Conservation (phyloP, 106 monocot genomes). For the Allium fistulosum region DNA sequence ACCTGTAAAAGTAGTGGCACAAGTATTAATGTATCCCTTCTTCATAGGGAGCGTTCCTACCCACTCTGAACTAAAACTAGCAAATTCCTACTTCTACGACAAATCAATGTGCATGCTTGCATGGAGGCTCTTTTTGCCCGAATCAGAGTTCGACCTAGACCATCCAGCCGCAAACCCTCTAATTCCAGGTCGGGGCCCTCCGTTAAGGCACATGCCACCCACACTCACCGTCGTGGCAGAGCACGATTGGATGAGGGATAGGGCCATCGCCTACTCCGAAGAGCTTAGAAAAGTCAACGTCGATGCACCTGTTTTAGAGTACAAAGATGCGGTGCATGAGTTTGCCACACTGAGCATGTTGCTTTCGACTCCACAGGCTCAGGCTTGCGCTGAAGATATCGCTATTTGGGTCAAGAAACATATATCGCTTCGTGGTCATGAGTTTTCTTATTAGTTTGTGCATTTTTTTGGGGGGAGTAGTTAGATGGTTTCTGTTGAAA, state of each 20-base stretch:
- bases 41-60: conserved; percentile 46
- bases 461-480: neutral
- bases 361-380: conserved; percentile 42
- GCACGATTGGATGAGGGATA: conserved; percentile 60
- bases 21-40: conserved; percentile 51
- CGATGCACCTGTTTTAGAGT: conserved; percentile 44
- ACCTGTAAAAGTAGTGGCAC: conserved; percentile 41
- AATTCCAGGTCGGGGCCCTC: conserved; percentile 25
- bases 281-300: conserved; percentile 50
- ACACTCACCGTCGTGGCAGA: conserved; percentile 50
- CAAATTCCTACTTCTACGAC: conserved; percentile 53
- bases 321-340: conserved; percentile 51
- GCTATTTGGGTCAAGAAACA: conserved; percentile 56
- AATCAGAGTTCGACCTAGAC: conserved; percentile 44
- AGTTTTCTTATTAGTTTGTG: conserved; percentile 42
- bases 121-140: conserved; percentile 42
- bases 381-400: conserved; percentile 46
- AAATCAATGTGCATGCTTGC: conserved; percentile 45
- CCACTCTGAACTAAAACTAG: conserved; percentile 38
- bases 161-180: conserved; percentile 49
- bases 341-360: conserved; percentile 47
- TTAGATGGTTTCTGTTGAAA: neutral
- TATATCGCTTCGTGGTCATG: conserved; percentile 41
- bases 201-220: conserved; percentile 47
- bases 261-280: conserved; percentile 43